Evolutionary conservation across 2,329 filamentous ascomycete species (phyloP).

Genomic region (Mariannaea elegans): DNA sequence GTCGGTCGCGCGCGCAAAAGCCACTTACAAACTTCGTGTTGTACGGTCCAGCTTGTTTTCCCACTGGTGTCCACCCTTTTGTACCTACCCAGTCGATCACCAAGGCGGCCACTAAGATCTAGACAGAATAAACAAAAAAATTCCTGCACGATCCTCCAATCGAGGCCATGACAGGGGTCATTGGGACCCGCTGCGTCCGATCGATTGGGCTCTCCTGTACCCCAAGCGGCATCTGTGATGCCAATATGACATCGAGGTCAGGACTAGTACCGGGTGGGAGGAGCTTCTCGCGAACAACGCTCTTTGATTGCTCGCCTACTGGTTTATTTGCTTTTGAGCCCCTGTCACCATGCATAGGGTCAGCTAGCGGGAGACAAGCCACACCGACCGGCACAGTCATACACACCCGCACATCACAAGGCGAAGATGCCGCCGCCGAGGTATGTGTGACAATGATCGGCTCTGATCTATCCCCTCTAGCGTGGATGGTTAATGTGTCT

Average conservation of each 20-base stretch:
- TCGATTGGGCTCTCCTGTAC: constrained; percentile 19
- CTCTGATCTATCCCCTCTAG: background rate
- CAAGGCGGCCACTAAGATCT: constrained; percentile 34
- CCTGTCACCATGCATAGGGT: constrained; percentile 24
- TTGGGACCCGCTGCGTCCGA: constrained; percentile 19
- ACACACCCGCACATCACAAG: background rate
- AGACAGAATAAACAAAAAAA: constrained; percentile 23
- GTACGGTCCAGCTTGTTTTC: constrained; percentile 2
- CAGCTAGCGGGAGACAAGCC: background rate
- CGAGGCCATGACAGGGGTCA: constrained; percentile 3
- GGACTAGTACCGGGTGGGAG: background rate
- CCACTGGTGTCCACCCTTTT: constrained; percentile 3
- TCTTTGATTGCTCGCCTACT: background rate
- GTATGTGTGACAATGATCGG: background rate
- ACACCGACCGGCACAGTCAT: background rate
- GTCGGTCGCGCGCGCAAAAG: constrained; percentile 18
- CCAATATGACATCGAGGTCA: constrained; percentile 17
- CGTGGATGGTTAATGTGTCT: background rate
- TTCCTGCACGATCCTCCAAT: constrained; percentile 15
- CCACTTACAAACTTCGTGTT: constrained; percentile 22
- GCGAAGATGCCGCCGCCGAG: constrained; percentile 5
- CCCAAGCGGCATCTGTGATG: constrained; percentile 15
- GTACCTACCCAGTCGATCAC: background rate
- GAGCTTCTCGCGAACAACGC: background rate
- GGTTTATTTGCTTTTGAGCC: constrained; percentile 9